Evolutionary conservation across 2,329 filamentous ascomycete species (phyloP).

Genomic region (Didymella glomerata): DNA sequence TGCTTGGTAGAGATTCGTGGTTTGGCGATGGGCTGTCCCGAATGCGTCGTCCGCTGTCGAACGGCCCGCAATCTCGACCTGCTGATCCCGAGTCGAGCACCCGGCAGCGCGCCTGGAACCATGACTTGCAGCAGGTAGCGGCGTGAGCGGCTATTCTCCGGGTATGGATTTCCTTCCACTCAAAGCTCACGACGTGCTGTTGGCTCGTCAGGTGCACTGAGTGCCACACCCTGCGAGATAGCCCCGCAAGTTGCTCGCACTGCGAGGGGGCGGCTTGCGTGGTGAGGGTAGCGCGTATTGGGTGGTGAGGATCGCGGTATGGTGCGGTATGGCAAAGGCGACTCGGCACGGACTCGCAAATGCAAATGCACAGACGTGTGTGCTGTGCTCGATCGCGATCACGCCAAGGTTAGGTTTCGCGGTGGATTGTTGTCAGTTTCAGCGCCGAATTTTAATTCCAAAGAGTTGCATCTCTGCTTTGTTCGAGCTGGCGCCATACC

Average conservation of each 20-base stretch:
- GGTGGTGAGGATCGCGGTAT: constrained; percentile 11
- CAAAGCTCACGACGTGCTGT: not conserved
- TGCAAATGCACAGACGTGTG: constrained; percentile 26
- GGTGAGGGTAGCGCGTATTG: constrained; percentile 18
- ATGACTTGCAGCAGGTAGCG: constrained; percentile 40
- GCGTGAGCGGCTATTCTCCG: constrained; percentile 23
- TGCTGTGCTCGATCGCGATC: constrained; percentile 38
- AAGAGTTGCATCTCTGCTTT: constrained; percentile 2
- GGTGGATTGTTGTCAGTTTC: constrained; percentile 23
- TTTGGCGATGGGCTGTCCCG: not conserved
- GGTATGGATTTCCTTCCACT: not conserved
- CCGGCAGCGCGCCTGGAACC: constrained; percentile 27
- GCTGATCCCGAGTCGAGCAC: constrained; percentile 24
- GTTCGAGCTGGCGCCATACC: constrained; percentile 1
- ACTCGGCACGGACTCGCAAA: constrained; percentile 31
- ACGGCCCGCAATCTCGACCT: constrained; percentile 32
- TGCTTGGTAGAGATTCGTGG: not conserved
- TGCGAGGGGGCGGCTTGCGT: constrained; percentile 34
- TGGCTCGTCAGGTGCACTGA: constrained; percentile 28
- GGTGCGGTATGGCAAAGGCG: constrained; percentile 25
- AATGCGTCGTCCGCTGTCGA: not conserved
- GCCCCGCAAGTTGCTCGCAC: constrained; percentile 12
- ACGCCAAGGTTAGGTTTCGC: constrained; percentile 33
- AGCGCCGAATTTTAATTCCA: not conserved
- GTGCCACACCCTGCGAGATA: constrained; percentile 14